These are phyloP conservation scores for Podila clonocystis DNA, from an alignment of 192 early-diverging fungal genomes.

Conservation along the genomic window DNA sequence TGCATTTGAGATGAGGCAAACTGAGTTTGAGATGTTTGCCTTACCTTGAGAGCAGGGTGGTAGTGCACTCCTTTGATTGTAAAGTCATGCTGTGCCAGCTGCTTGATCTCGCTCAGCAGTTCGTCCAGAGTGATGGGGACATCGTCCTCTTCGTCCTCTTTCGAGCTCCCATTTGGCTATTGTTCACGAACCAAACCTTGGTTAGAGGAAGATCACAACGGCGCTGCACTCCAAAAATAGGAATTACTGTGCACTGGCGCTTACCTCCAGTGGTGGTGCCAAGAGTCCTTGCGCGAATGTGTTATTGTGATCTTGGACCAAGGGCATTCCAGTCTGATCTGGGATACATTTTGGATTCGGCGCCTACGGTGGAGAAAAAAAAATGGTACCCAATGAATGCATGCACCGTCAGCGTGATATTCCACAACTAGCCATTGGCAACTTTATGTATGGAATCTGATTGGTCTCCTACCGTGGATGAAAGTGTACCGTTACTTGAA, in stretches of 20 bases:
- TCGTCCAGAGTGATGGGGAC: slow-evolving; percentile 1
- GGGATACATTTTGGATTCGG: background rate
- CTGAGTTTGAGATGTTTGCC: too few species aligned
- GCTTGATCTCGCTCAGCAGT: slow-evolving; percentile 11
- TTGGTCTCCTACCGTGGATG: background rate
- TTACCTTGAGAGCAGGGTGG: slow-evolving; percentile 14
- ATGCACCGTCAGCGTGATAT: background rate
- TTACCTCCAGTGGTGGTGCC: slow-evolving; percentile 28
- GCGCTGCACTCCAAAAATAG: background rate
- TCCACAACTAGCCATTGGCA: background rate
- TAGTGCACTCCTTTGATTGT: slow-evolving; percentile 6
- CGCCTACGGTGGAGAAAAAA: background rate
- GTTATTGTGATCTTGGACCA: background rate
- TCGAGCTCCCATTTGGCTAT: background rate
- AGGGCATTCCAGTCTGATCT: background rate
- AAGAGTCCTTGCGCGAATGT: background rate
- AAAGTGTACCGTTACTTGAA: background rate
- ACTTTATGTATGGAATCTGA: background rate
- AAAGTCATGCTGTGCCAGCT: slow-evolving; percentile 22
- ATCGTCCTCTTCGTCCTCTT: background rate
- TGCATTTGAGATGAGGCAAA: background rate
- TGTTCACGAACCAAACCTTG: too few species aligned
- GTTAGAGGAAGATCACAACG: background rate
- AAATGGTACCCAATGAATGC: too few species aligned
- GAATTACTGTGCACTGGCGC: background rate